Base-by-base conservation (phyloP, 495 filamentous ascomycete species). In the Hypoxylon perforatum region DNA sequence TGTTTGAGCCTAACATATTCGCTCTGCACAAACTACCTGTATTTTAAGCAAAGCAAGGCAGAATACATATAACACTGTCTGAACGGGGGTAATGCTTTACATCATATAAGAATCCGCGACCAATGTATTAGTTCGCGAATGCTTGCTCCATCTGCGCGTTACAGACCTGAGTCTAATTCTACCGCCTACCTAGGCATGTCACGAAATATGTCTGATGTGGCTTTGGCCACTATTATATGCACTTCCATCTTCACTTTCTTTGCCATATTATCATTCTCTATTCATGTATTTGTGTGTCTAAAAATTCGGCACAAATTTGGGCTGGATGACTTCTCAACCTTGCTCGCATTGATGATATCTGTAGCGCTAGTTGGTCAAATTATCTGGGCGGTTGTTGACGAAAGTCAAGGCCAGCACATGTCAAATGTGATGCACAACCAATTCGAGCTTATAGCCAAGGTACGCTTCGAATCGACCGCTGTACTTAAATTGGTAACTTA, bases 211-310 rank as follows among this genome's bases (percentile, higher is more conserved):
- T 61, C 48, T 4, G 19, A 45, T n/a, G 69, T 72, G 39, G 63
- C 59, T 11, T 51, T 63, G 14, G 67, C 50, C 50, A 74, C 70
- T 12, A 64, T 66, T 33, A 50, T 61, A 17, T 72, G 46, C 33
- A 70, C 54, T 54, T 69, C 48, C 48, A 30, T 56, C 17, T 63
- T 63, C 23, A 21, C 30, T 23, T 47, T 48, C 30, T 3, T 63
- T 25, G 28, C 59, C 22, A n/a, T 56, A 30, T n/a, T 63, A 14
- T 55, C 41, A 21, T 12, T 63, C 3, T 9, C 19, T 15, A 41
- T 63, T 9, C 42, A 55, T 5, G 5, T 17, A 41, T 44, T 12
- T 42, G 19, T 47, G 18, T 18, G 28, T 28, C 2, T 25, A 11
- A n/a, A 38, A 7, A 1, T 9, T n/a, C n/a, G n/a, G 11, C 7